Evolutionary conservation across 768 basidiomycete species (phyloP).

Genomic region (Russula foetens): DNA sequence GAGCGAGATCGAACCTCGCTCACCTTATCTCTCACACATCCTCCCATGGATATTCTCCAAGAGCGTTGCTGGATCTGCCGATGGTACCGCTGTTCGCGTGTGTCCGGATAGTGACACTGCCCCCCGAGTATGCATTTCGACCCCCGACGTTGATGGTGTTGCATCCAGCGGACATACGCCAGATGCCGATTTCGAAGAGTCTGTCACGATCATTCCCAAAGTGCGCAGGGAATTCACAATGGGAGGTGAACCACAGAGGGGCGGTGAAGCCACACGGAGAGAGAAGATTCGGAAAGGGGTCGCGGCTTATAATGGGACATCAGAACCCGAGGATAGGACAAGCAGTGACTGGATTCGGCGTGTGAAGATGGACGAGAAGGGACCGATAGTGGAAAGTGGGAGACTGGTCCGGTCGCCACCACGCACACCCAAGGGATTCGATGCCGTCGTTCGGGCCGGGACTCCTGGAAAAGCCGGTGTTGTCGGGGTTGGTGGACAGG

Average conservation of each 20-base stretch:
- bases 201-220: constrained; percentile 65
- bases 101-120: not conserved
- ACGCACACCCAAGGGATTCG: constrained; percentile 8
- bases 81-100: not conserved
- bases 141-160: constrained; percentile 12
- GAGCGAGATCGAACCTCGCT: not conserved
- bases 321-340: not conserved
- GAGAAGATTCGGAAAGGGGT: constrained; percentile 9
- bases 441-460: constrained; percentile 1
- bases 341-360: not conserved
- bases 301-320: not conserved
- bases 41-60: constrained; percentile 14
- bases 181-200: constrained; percentile 59
- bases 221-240: constrained; percentile 27
- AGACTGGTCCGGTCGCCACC: constrained; percentile 5
- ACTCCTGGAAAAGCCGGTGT: constrained; percentile 23
- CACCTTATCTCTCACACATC: constrained; percentile 12
- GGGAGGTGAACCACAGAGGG: constrained; percentile 18
- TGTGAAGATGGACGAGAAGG: not conserved
- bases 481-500: constrained; percentile 57
- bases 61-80: not conserved
- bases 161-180: constrained; percentile 37
- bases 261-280: constrained; percentile 21
- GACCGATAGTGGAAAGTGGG: not conserved
- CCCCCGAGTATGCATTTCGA: constrained; percentile 10